Evolutionary conservation across 768 basidiomycete species (phyloP), one percentile per base, ranked within the genome.

Genomic region (Termitomyces sp.): DNA sequence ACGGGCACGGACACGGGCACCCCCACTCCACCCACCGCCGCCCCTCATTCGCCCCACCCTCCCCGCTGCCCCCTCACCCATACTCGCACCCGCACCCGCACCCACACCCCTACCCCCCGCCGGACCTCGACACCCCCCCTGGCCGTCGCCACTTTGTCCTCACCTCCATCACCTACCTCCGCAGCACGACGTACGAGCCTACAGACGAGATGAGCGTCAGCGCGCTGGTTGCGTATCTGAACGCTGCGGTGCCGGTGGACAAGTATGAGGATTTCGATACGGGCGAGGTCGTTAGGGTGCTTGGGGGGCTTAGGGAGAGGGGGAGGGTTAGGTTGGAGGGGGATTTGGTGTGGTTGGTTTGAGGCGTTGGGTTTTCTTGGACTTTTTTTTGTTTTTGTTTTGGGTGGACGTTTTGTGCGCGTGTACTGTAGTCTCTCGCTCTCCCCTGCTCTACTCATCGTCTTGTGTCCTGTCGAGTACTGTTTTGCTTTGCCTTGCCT

Each of bases 211-310:
- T 92, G 76, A 83, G 83, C 7, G 85, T 92, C 68, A 86, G 87
- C 3, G 75, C 86, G 9, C 75, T 92, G 31, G 74, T 92, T 38
- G 81, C 86, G 4, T 90, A 89, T 71, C 79, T 92, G 59, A 91
- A 91, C 67, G 84, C 88, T 2, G 88, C 88, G 5, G 83, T 91
- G 76, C 90, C 90, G 4, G 78, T 76, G 32, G 89, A 91, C 69
- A 91, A 91, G 72, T 85, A 90, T 68, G 89, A 91, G 74, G 89
- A 92, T 64, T 92, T 89, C 63, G 89, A 92, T 71, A 89, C 88
- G 12, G 79, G 80, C 1, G 90, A 92, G 73, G 88, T 92, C 17
- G 80, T 80, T 6, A 77, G 78, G 52, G 79, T 79, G 4, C 81
- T 81, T 14, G 81, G 75, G 1, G 66, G 70, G 12, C 65, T 85